Base-by-base conservation (phyloP, 768 basidiomycete species). In the Mycena leptocephala region DNA sequence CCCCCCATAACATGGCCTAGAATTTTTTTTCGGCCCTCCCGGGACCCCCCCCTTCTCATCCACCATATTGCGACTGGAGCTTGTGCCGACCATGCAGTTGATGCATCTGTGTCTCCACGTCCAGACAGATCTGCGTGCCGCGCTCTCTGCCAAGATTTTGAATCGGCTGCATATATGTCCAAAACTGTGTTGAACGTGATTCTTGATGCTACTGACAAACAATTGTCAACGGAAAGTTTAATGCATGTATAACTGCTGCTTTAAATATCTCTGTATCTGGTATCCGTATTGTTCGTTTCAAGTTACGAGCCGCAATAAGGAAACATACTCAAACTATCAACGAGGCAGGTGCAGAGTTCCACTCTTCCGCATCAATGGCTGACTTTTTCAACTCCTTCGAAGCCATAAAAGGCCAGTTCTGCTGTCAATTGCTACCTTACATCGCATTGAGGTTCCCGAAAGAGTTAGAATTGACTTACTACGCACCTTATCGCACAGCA, bases 11-110 rank as follows among this genome's bases (percentile, higher is more conserved):
- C n/a, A n/a, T n/a, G n/a, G n/a, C n/a, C n/a, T n/a, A n/a, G n/a
- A n/a, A n/a, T n/a, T n/a, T n/a, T n/a, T n/a, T n/a, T n/a, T n/a
- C n/a, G n/a, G n/a, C n/a, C n/a, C n/a, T n/a, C n/a, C n/a, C n/a
- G n/a, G n/a, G n/a, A n/a, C n/a, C n/a, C n/a, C n/a, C n/a, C n/a
- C n/a, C n/a, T n/a, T n/a, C 66, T 68, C 24, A 22, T 67, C 14
- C 33, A 67, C 33, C 65, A 67, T 67, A n/a, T n/a, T 24, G 51
- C 35, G 5, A 67, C 48, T 2, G 65, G 65, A n/a, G n/a, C 65
- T 6, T 67, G 48, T 26, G 32, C 24, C 20, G 51, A 67, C 32
- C n/a, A 37, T 24, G 24, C n/a, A 26, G 35, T 56, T 18, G 37
- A 55, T 67, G 32, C 8, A 33, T 22, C 46, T 8, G 9, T 22